These are phyloP conservation scores for Trematosphaeria pertusa DNA, from an alignment of 2,329 filamentous ascomycete species.

Conservation along the genomic window DNA sequence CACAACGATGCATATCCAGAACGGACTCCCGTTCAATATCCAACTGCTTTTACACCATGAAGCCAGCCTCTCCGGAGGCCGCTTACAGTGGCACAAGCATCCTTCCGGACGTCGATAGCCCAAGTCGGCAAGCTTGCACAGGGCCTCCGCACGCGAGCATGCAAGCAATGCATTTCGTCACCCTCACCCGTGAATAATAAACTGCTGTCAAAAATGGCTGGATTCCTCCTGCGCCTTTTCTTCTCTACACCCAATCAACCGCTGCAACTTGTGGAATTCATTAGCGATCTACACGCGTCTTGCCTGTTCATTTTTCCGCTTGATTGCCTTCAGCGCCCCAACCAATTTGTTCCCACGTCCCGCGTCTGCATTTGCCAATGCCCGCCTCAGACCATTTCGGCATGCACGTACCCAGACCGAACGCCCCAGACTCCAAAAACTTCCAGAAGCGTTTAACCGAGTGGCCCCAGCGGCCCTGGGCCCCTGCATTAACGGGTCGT, in stretches of 20 bases:
- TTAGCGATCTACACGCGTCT: too few relatives aligned
- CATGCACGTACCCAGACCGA: conserved; percentile 8
- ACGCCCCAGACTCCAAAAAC: conserved; percentile 7
- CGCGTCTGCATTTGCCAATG: too few relatives aligned
- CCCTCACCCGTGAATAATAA: background rate
- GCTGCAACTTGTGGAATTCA: too few relatives aligned
- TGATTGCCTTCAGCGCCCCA: too few relatives aligned
- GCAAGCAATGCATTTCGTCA: background rate
- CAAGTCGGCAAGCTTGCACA: background rate
- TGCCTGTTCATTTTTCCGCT: too few relatives aligned
- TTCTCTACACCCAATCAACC: background rate
- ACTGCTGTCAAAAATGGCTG: background rate
- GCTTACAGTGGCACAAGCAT: too few relatives aligned
- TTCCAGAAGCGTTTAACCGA: conserved; percentile 13
- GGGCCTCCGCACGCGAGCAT: conserved; percentile 2
- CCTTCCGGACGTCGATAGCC: background rate
- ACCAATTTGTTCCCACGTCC: too few relatives aligned
- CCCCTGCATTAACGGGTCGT: background rate
- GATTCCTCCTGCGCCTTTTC: background rate
- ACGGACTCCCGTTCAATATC: too few relatives aligned
- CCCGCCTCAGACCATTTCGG: conserved; percentile 4
- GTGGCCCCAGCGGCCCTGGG: background rate
- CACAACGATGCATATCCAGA: too few relatives aligned
- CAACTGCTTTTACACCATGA: too few relatives aligned
- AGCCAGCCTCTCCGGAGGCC: too few relatives aligned